phyloP scores from a whole-genome alignment of 345 rosid genomes.

The Noccaea caerulescens region DNA sequence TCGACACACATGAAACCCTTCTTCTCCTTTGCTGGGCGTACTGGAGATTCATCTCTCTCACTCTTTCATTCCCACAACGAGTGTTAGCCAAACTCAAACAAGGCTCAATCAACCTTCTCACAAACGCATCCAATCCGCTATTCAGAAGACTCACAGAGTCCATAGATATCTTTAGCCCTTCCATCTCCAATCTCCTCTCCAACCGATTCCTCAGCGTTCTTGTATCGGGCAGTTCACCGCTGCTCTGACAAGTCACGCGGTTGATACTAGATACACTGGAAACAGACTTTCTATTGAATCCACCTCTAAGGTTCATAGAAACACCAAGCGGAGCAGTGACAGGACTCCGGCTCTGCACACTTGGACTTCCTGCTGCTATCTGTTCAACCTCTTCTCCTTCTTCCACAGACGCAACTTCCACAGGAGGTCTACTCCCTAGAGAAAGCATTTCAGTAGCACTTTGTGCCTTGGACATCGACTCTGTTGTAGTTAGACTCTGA shows the following conservation, averaged over 20 bases:
- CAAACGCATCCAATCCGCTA: conserved; percentile 66
- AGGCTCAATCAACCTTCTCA: conserved; percentile 77
- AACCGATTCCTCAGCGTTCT: conserved; percentile 64
- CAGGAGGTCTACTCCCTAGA: conserved; percentile 79
- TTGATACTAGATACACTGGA: conserved; percentile 43
- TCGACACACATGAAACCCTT: conserved; percentile 47
- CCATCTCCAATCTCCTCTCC: conserved; percentile 69
- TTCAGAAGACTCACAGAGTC: conserved; percentile 75
- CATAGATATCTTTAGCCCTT: conserved; percentile 57
- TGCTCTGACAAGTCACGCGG: conserved; percentile 58
- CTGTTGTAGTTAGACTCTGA: conserved; percentile 54
- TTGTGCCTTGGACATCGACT: conserved; percentile 57
- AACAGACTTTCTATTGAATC: conserved; percentile 53
- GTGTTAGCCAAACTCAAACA: conserved; percentile 64
- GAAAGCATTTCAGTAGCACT: conserved; percentile 81
- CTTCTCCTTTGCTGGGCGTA: conserved; percentile 38
- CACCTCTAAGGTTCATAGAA: conserved; percentile 55
- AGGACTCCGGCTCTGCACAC: conserved; percentile 74
- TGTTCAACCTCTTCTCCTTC: conserved; percentile 99
- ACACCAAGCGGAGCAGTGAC: conserved; percentile 90
- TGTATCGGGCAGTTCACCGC: conserved; percentile 75
- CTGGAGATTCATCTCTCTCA: conserved; percentile 37
- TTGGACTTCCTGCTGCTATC: conserved; percentile 61
- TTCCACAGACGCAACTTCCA: conserved; percentile 81
- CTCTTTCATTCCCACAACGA: conserved; percentile 42